Evolutionary conservation across 805 yeast species (phyloP).

Genomic region (Ogataea sp.): DNA sequence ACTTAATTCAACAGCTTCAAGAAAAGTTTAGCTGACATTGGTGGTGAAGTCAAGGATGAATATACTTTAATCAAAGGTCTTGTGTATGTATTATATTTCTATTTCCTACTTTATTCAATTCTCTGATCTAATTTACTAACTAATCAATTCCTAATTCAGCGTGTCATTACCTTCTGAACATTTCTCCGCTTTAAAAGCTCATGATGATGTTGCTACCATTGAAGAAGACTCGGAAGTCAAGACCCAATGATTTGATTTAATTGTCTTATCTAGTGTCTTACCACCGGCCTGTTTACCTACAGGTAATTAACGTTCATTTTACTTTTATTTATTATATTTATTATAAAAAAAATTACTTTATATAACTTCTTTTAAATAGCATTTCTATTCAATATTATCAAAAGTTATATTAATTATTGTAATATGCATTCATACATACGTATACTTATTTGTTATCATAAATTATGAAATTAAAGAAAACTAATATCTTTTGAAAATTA

Average conservation of each 20-base stretch:
- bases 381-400: too few species aligned
- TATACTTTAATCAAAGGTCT: slow-evolving; percentile 62
- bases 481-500: too few species aligned
- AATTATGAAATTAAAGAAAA: too few species aligned
- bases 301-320: too few species aligned
- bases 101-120: neutral
- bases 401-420: too few species aligned
- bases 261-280: too few species aligned
- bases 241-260: slow-evolving; percentile 15
- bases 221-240: slow-evolving; percentile 66
- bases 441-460: too few species aligned
- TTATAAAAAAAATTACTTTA: too few species aligned
- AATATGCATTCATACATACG: too few species aligned
- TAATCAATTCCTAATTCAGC: slow-evolving; percentile 6
- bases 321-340: too few species aligned
- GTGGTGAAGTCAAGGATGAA: slow-evolving; percentile 56
- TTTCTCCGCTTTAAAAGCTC: slow-evolving; percentile 34
- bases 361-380: too few species aligned
- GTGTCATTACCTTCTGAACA: slow-evolving; percentile 51
- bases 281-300: too few species aligned
- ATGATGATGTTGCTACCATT: slow-evolving; percentile 46
- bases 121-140: neutral
- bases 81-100: slow-evolving; percentile 23
- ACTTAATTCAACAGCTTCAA: slow-evolving; percentile 31
- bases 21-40: slow-evolving; percentile 38